Evolutionary conservation across 208 protist species (phyloP).

Genomic region (Wallacemonas rigidus): DNA sequence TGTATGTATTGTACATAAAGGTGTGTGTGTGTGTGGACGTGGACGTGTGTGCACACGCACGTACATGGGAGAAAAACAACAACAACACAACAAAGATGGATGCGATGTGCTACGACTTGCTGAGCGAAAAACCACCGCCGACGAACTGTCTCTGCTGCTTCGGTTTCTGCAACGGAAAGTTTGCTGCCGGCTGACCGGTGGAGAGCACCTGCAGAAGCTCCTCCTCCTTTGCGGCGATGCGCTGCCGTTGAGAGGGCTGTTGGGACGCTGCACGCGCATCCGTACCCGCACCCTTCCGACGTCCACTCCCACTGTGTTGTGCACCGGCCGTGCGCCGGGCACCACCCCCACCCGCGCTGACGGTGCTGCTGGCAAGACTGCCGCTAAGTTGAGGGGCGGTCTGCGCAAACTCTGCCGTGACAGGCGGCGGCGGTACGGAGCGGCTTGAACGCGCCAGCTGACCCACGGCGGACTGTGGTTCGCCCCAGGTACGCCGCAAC

Average conservation of each 20-base stretch:
- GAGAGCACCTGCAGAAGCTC: conserved; percentile 49
- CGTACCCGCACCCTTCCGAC: background rate
- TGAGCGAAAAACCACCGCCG: conserved; percentile 81
- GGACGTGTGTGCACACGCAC: background rate
- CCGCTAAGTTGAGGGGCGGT: background rate
- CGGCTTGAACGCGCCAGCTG: conserved; percentile 14
- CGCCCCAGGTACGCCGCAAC: conserved; percentile 52
- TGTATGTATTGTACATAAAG: too few species aligned
- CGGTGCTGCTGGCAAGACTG: conserved; percentile 8
- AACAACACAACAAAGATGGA: conserved; percentile 12
- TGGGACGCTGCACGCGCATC: conserved; percentile 8
- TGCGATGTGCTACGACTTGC: conserved; percentile 6
- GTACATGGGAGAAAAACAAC: background rate
- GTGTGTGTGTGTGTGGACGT: background rate
- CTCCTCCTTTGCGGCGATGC: conserved; percentile 27
- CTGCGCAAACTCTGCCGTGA: conserved; percentile 6
- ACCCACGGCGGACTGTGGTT: conserved; percentile 19
- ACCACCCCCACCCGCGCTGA: conserved; percentile 3
- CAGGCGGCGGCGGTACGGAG: background rate
- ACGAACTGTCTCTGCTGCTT: conserved; percentile 68
- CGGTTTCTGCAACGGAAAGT: conserved; percentile 66
- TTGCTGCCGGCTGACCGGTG: conserved; percentile 53
- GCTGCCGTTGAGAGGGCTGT: conserved; percentile 13
- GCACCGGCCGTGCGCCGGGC: background rate
- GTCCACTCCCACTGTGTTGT: background rate